phyloP scores from a whole-genome alignment of 192 early-diverging fungal species.

The Coemansia sp. region DNA sequence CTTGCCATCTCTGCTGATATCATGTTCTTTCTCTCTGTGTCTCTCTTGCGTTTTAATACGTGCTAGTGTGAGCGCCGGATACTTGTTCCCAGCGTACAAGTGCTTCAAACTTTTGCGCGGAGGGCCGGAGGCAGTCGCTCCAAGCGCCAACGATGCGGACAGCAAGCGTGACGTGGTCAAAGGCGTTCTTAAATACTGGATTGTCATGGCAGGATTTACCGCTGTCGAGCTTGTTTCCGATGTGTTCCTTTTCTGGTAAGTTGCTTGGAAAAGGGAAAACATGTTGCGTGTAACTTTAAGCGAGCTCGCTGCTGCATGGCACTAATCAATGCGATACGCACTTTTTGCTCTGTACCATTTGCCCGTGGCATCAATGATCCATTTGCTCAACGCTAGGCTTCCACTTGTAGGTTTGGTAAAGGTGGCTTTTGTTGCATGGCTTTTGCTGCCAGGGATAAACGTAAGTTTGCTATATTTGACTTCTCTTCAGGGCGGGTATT shows the following conservation, averaged over 20 bases:
- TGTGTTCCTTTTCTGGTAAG: slow-evolving; percentile 59
- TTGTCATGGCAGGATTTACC: slow-evolving; percentile 57
- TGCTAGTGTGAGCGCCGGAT: slow-evolving; percentile 47
- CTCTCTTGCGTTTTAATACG: background rate
- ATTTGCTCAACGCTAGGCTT: slow-evolving; percentile 28
- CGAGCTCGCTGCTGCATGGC: background rate
- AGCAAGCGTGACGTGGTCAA: slow-evolving; percentile 46
- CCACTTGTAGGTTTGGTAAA: slow-evolving; percentile 54
- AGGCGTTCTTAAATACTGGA: slow-evolving; percentile 55
- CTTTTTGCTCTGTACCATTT: background rate
- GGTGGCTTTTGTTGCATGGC: slow-evolving; percentile 50
- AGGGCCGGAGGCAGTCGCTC: slow-evolving; percentile 44
- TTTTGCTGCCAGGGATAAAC: slow-evolving; percentile 55
- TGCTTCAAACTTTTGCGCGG: slow-evolving; percentile 55
- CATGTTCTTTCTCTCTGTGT: background rate
- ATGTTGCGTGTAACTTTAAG: background rate
- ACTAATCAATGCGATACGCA: slow-evolving; percentile 5
- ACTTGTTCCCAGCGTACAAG: slow-evolving; percentile 49
- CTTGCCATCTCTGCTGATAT: background rate
- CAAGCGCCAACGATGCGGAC: slow-evolving; percentile 2
- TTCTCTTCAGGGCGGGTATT: background rate
- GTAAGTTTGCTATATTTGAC: slow-evolving; percentile 28
- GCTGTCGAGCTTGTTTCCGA: slow-evolving; percentile 52
- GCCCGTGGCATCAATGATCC: too few relatives aligned
- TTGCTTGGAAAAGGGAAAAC: background rate